Conservation (phyloP, 164 flowering plant species). For the Kingdonia uniflora region DNA sequence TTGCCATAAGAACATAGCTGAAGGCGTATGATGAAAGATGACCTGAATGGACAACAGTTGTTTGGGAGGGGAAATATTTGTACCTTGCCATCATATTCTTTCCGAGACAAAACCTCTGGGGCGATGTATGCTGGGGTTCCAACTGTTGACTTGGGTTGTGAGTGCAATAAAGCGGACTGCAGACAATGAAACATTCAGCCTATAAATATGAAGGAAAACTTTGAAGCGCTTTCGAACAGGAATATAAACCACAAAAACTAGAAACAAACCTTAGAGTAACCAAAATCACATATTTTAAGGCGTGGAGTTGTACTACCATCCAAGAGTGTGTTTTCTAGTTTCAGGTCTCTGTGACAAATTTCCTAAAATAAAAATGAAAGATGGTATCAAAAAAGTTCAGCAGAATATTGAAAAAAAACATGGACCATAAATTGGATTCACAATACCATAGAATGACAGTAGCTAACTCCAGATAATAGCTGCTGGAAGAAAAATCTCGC, state of each 20-base stretch:
- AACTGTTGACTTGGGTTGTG: constrained; percentile 65
- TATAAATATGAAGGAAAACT: no score
- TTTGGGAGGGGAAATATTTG: no score
- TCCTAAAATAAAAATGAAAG: constrained; percentile 7
- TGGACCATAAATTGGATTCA: background rate
- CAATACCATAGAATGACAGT: constrained; percentile 18
- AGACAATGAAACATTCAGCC: no score
- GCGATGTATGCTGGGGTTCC: constrained; percentile 84
- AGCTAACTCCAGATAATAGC: constrained; percentile 19
- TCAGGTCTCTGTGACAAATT: constrained; percentile 25
- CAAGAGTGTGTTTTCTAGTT: constrained; percentile 23
- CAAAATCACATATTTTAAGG: constrained; percentile 29
- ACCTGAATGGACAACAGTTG: no score
- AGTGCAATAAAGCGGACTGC: constrained; percentile 56
- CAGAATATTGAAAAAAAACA: no score
- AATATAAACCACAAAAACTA: background rate
- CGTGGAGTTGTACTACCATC: constrained; percentile 26
- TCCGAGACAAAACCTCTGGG: constrained; percentile 51
- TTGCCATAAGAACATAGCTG: no score
- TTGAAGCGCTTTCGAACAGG: no score
- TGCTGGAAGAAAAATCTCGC: constrained; percentile 13
- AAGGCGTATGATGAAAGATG: no score
- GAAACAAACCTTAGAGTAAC: constrained; percentile 22
- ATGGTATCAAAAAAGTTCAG: no score
- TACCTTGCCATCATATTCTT: constrained; percentile 70